These are phyloP conservation scores for Mycena maculata DNA, from an alignment of 768 basidiomycete genomes.

Conservation along the genomic window DNA sequence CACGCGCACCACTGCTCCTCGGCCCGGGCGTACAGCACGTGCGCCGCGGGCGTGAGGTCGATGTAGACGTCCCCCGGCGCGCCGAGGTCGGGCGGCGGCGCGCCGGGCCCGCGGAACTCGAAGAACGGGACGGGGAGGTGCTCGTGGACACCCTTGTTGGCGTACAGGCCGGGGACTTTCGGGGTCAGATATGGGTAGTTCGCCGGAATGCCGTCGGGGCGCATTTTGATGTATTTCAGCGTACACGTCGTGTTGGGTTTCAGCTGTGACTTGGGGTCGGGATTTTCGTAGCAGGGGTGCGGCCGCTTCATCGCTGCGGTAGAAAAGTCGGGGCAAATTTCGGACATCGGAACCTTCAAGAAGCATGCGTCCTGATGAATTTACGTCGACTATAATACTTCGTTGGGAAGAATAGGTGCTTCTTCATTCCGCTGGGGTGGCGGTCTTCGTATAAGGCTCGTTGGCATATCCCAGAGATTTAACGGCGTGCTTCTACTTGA, in stretches of 20 bases:
- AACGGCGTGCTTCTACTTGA: too few species aligned
- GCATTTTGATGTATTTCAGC: constrained; percentile 7
- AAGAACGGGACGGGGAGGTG: constrained; percentile 14
- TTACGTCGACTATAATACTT: neutral
- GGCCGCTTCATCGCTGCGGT: neutral
- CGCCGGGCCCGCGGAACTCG: constrained; percentile 16
- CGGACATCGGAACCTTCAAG: neutral
- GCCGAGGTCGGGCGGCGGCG: constrained; percentile 17
- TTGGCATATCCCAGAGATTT: too few species aligned
- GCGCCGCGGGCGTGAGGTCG: neutral
- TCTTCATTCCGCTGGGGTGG: too few species aligned
- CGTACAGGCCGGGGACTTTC: neutral
- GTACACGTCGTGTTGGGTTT: constrained; percentile 7
- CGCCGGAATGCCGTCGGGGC: neutral
- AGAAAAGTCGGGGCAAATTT: neutral
- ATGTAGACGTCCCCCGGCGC: constrained; percentile 24
- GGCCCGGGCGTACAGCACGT: constrained; percentile 8
- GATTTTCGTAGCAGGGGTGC: constrained; percentile 13
- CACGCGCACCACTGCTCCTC: constrained; percentile 17
- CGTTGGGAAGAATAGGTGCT: too few species aligned
- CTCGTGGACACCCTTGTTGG: neutral
- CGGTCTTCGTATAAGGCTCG: too few species aligned
- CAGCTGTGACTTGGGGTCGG: neutral
- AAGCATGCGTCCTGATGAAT: constrained; percentile 6
- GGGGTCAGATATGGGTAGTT: constrained; percentile 12